Percentiles rank a stretch among this genome's conserved stretches.
Conservation (phyloP, 805 yeast genomes). For the Komagataella phaffii region DNA sequence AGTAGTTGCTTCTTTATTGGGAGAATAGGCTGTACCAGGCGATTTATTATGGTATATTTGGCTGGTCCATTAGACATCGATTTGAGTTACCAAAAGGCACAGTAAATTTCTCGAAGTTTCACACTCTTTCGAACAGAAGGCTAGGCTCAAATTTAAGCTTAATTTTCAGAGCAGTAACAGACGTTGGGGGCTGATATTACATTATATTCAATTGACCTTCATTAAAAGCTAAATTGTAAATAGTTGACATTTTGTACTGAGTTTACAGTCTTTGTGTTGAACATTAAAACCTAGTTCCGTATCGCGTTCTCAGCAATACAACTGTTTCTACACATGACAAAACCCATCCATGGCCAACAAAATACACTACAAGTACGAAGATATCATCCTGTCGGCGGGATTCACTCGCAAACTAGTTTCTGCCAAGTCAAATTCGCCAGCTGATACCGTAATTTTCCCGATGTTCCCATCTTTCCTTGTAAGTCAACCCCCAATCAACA, state of each 20-base stretch:
- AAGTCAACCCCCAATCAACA: not conserved
- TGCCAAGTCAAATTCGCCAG: not conserved
- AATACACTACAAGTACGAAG: not conserved
- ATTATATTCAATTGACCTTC: not conserved
- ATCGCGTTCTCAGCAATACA: not conserved
- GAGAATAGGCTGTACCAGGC: not conserved
- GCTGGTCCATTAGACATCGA: not conserved
- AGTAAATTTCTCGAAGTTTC: not conserved
- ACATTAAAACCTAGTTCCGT: too few relatives aligned
- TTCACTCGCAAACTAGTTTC: not conserved
- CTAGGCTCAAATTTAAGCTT: not conserved
- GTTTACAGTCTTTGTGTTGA: too few relatives aligned
- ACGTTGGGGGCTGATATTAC: not conserved
- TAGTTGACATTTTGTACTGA: too few relatives aligned
- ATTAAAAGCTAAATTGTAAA: too few relatives aligned
- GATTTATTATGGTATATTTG: not conserved
- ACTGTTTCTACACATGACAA: too few relatives aligned
- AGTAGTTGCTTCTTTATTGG: not conserved
- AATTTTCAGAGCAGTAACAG: not conserved
- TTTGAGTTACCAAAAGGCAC: not conserved
- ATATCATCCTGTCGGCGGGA: not conserved
- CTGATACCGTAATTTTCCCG: not conserved
- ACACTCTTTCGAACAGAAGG: not conserved
- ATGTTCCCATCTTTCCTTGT: not conserved
- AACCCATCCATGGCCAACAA: not conserved